A percentile compares a stretch with the other conserved stretches of the same genome.
Conservation (phyloP, 1,284 basidiomycete species). For the Ustilago cynodontis region DNA sequence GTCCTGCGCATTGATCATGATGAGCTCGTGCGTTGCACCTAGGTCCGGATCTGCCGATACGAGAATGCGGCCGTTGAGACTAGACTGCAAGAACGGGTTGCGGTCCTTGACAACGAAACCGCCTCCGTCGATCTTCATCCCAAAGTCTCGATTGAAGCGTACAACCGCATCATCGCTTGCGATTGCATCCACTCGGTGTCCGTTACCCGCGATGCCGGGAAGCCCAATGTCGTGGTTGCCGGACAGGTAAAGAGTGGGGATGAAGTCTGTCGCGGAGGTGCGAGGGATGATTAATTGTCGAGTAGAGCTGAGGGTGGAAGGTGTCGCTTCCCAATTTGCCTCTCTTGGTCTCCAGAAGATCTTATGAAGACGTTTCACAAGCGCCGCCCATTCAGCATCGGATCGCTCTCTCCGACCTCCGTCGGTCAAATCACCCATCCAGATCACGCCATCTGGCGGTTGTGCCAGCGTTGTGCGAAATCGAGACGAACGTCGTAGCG, state of each 20-base stretch:
- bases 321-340: conserved; percentile 31
- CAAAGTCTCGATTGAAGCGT: conserved; percentile 36
- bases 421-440: conserved; percentile 58
- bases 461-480: conserved; percentile 13
- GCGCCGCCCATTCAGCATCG: conserved; percentile 25
- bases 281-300: conserved; percentile 29
- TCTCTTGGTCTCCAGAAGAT: conserved; percentile 43
- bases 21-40: conserved; percentile 57
- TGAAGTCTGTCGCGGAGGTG: conserved; percentile 26
- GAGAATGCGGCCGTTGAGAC: conserved; percentile 55
- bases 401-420: conserved; percentile 37
- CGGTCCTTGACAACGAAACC: conserved; percentile 38
- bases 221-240: conserved; percentile 64
- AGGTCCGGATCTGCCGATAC: conserved; percentile 26
- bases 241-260: conserved; percentile 48
- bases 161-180: conserved; percentile 36
- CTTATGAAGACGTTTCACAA: conserved; percentile 37
- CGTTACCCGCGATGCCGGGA: conserved; percentile 18
- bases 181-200: conserved; percentile 16
- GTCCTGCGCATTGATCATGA: conserved; percentile 55
- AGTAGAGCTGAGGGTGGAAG: conserved; percentile 22
- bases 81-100: conserved; percentile 10
- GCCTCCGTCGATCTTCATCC: conserved; percentile 30
- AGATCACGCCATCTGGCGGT: conserved; percentile 50
- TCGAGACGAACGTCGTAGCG: background rate